Evolutionary conservation across 352 stramenopile genomes (phyloP), one percentile per base, ranked within the genome.

Genomic region (Globisporangium spinosum): DNA sequence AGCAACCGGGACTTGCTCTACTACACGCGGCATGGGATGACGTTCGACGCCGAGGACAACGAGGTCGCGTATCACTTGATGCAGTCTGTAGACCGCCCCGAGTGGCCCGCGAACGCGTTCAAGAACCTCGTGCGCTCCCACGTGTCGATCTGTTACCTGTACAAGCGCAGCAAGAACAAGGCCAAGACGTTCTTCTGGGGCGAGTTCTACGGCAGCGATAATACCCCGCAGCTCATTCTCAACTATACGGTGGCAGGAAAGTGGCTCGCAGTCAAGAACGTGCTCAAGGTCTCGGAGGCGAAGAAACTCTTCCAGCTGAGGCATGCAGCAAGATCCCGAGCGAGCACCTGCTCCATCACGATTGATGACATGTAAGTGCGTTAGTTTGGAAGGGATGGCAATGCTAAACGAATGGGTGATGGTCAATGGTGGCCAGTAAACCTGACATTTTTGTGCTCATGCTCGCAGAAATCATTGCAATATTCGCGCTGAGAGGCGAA

Each of bases 51-150:
- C 12, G 64, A 68, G 4, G 74, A 68, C 4, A 67, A 74, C 22
- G 71, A 79, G 43, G 58, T 79, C 25, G 68, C 68, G 25, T 84
- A 80, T 47, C 77, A 84, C 58, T 72, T 77, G 7, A 25, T 84
- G 57, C 72, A 79, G 62, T 84, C 77, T 0, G 77, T 84, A n/a
- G 74, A 77, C 7, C 66, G 72, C 10, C 66, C 75, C 15, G 75
- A 84, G 53, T 82, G 75, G 75, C 77, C 77, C 8, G 72, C 65
- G 22, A 72, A 79, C 49, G 62, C 67, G 6, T 70, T 70, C 0
- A 76, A 74, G 3, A 72, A 72, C 2, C 73, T 81, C 62, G 56
- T 70, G 9, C 70, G 74, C 1, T 70, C 72, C 10, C 65, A 74
- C 54, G 74, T 73, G 0, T 64, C 77, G 22, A 70, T 65, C 1